These are phyloP conservation scores for Colletotrichum cereale DNA, from an alignment of 2,329 filamentous ascomycete genomes.

Conservation along the genomic window DNA sequence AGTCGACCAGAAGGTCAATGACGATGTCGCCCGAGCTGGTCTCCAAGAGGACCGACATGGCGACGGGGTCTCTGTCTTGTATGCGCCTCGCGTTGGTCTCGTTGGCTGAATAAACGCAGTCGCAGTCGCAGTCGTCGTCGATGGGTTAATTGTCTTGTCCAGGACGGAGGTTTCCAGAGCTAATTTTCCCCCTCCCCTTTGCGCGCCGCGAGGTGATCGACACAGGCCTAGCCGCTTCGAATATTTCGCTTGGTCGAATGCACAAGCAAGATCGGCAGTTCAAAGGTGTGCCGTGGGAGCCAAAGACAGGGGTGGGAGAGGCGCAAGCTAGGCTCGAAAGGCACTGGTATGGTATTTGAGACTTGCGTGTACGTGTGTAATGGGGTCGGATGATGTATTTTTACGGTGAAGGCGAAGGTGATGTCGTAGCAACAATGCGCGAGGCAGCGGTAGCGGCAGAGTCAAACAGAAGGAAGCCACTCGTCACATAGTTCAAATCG, in stretches of 20 bases:
- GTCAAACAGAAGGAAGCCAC: neutral
- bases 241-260: neutral
- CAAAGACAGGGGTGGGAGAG: neutral
- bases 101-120: neutral
- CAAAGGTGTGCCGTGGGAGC: conserved; percentile 1
- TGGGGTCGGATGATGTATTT: conserved; percentile 16
- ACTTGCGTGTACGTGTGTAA: neutral
- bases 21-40: conserved; percentile 95
- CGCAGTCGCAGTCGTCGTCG: neutral
- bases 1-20: conserved; percentile 90
- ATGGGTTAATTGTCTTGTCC: neutral
- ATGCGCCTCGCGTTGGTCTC: neutral
- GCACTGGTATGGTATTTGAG: conserved; percentile 1
- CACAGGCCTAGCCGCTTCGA: conserved; percentile 5
- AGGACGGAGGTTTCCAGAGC: conserved; percentile 19
- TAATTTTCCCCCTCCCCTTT: neutral
- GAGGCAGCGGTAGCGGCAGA: conserved; percentile 10
- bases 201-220: conserved; percentile 11
- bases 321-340: conserved; percentile 2
- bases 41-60: conserved; percentile 94
- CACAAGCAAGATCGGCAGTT: conserved; percentile 8
- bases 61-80: neutral
- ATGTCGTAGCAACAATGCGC: neutral
- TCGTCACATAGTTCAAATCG: conserved; percentile 34
- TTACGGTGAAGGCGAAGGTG: conserved; percentile 17